Conservation (phyloP, 257 asterid genomes). For the Penstemon newberryi region DNA sequence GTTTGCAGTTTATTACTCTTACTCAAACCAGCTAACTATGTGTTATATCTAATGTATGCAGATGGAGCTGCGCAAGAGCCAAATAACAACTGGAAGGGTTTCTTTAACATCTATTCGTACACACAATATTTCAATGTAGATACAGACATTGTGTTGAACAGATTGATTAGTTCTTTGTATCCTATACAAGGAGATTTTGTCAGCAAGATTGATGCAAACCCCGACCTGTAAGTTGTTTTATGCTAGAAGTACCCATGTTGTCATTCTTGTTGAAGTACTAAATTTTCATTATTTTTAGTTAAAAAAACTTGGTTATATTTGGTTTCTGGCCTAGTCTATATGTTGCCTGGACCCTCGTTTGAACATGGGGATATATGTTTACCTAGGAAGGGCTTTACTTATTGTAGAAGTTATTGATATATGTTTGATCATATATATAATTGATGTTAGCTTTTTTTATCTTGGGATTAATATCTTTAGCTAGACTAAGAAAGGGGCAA, state of each 20-base stretch:
- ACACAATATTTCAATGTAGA: slow-evolving; percentile 91
- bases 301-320: neutral
- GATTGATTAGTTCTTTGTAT: slow-evolving; percentile 82
- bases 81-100: slow-evolving; percentile 75
- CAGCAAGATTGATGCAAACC: slow-evolving; percentile 89
- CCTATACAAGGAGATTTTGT: slow-evolving; percentile 84
- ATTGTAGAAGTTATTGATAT: neutral
- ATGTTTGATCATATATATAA: no score
- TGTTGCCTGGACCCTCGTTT: neutral
- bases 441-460: no score
- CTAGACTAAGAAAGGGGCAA: neutral
- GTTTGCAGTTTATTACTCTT: slow-evolving; percentile 12
- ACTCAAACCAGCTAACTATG: slow-evolving; percentile 20
- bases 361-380: neutral
- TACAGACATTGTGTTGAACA: slow-evolving; percentile 83
- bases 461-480: no score
- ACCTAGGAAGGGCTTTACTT: slow-evolving; percentile 7
- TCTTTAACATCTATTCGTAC: slow-evolving; percentile 76
- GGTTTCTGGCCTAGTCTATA: neutral
- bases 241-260: slow-evolving; percentile 17
- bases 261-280: neutral
- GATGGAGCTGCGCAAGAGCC: slow-evolving; percentile 72
- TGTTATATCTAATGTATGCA: slow-evolving; percentile 36
- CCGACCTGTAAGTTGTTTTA: slow-evolving; percentile 85
- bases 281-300: neutral